A percentile compares a stretch with the other conserved stretches of the same genome.
Evolutionary conservation across 495 filamentous ascomycete genomes (phyloP).

Genomic region (Lophiostoma macrostomum): DNA sequence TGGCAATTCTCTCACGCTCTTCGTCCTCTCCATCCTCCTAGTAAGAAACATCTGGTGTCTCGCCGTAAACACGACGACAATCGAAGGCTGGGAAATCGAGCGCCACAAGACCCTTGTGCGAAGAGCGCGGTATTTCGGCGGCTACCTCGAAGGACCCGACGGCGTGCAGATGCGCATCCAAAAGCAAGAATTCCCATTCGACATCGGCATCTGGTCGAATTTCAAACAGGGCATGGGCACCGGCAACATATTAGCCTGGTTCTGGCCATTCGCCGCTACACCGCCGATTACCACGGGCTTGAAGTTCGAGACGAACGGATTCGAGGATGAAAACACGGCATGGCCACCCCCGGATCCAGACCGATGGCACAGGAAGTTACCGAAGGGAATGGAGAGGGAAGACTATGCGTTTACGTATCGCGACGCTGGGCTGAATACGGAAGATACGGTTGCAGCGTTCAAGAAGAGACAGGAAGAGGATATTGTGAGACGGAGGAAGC

Average conservation of each 20-base stretch:
- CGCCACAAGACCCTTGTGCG: constrained; percentile 73
- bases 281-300: constrained; percentile 57
- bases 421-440: constrained; percentile 3
- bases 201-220: constrained; percentile 83
- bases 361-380: constrained; percentile 53
- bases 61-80: constrained; percentile 69
- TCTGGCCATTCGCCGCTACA: constrained; percentile 60
- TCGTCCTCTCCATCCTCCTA: constrained; percentile 66
- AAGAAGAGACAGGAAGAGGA: constrained; percentile 56
- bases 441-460: constrained; percentile 50
- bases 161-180: constrained; percentile 54
- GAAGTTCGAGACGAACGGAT: constrained; percentile 77
- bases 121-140: constrained; percentile 55
- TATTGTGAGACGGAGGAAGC: constrained; percentile 48
- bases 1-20: constrained; percentile 58
- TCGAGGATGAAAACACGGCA: constrained; percentile 63
- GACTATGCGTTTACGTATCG: constrained; percentile 20
- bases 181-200: constrained; percentile 84
- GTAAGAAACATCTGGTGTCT: constrained; percentile 57
- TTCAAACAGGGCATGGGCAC: constrained; percentile 70
- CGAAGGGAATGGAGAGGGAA: neutral
- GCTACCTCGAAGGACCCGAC: constrained; percentile 59
- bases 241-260: constrained; percentile 56
- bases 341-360: constrained; percentile 95
- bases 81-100: constrained; percentile 91